Evolutionary conservation across 768 basidiomycete genomes (phyloP), one percentile per base, ranked within the genome.

Genomic region (Serendipita sp.): DNA sequence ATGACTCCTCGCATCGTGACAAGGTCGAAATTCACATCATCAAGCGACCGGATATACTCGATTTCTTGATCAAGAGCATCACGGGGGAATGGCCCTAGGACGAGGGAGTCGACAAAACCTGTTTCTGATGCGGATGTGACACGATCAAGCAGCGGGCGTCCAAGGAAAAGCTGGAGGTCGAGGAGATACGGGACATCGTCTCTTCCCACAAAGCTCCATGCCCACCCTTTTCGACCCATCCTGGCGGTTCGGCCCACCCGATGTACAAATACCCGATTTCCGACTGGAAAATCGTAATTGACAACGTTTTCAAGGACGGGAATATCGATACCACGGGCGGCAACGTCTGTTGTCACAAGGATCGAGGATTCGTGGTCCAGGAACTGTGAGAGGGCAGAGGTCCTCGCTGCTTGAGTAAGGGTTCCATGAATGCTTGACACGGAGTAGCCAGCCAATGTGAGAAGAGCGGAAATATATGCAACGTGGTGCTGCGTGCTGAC

Each of bases 401-500:
- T 83, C 62, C 96, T 87, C 1, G 94, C 93, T 2, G 81, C 75
- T 72, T 99, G 96, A 69, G 96, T 94, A 41, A 99, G 81, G 4
- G 96, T 85, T 26, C 96, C 95, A 69, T 98, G 98, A 58, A 98
- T 94, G 66, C 93, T 86, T 13, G 95, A 95, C 17, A 90, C 85
- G 1, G 89, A 76, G 70, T 95, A 99, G 11, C 91, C 90, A 7
- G 86, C 85, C 13, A 86, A 79, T 2, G 78, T 78, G 61, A 99
- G 79, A 3, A 99, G 77, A 44, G 80, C 81, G 1, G 82, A 79
- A 48, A 98, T 79, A 71, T 96, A 99, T 73, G 98, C 96, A 69
- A 99, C 93, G 68, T 99, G 96, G 69, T 99, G 96, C 72, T 99
- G 98, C 20, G 96, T 99, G 3, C 95, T 91, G 2, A 86, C 85